Conservation (phyloP, 2,329 filamentous ascomycete genomes). For the Trichoderma brevicompactum region DNA sequence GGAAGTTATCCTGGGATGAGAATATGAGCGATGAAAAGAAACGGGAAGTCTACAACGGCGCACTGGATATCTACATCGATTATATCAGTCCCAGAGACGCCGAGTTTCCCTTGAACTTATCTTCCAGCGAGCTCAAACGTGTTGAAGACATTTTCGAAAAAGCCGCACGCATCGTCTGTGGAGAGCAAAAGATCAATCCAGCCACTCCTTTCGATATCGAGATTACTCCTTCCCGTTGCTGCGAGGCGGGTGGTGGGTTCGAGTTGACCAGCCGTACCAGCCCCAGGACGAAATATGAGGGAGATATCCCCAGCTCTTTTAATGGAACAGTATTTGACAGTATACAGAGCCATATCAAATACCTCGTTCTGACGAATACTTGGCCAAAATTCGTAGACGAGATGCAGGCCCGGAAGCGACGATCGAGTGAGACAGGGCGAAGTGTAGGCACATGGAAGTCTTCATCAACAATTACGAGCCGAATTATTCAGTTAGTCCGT, state of each 20-base stretch:
- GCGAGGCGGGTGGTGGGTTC: neutral
- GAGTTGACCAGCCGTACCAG: neutral
- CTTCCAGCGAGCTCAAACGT: conserved; percentile 54
- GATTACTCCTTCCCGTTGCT: conserved; percentile 8
- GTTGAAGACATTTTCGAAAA: conserved; percentile 60
- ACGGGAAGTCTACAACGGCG: conserved; percentile 57
- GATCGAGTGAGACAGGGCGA: conserved; percentile 29
- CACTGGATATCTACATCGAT: conserved; percentile 63
- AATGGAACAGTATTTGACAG: conserved; percentile 59
- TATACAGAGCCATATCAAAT: conserved; percentile 63
- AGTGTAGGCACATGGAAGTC: conserved; percentile 12
- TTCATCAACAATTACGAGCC: neutral
- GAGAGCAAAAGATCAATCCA: conserved; percentile 43
- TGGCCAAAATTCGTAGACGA: conserved; percentile 60
- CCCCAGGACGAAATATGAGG: conserved; percentile 38
- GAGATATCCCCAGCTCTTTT: conserved; percentile 54
- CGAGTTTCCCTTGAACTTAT: conserved; percentile 67
- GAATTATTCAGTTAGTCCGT: neutral
- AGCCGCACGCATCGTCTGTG: conserved; percentile 50
- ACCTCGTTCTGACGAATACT: conserved; percentile 69
- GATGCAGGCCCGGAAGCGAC: conserved; percentile 29
- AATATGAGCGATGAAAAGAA: neutral
- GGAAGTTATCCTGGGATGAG: conserved; percentile 48
- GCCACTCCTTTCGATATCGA: conserved; percentile 45
- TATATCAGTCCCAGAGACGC: conserved; percentile 63